Percentiles rank a stretch among this genome's conserved stretches.
These are phyloP conservation scores for Gymnopus androsaceus DNA, from an alignment of 1,284 basidiomycete genomes.

Conservation along the genomic window DNA sequence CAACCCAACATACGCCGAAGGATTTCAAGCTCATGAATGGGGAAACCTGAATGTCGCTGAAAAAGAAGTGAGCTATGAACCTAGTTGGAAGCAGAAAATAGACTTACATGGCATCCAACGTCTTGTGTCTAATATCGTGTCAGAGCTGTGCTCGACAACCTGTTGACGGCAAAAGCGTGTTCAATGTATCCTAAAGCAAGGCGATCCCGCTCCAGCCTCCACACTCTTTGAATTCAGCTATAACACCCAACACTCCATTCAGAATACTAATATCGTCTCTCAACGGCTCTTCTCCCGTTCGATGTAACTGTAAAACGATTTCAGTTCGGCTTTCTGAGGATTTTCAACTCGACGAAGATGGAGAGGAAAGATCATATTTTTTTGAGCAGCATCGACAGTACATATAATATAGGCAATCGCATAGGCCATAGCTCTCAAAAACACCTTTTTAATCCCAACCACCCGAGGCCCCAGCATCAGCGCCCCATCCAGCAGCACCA, in stretches of 20 bases:
- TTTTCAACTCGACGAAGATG: no score
- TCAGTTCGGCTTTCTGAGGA: conserved; percentile 91
- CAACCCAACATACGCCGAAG: conserved; percentile 82
- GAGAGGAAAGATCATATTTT: background rate
- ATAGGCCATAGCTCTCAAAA: background rate
- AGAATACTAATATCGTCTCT: conserved; percentile 87
- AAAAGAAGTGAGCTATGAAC: conserved; percentile 5
- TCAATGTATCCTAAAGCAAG: conserved; percentile 2
- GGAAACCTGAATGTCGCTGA: conserved; percentile 89
- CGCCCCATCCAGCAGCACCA: conserved; percentile 57
- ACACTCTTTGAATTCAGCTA: conserved; percentile 84
- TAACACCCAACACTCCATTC: conserved; percentile 85
- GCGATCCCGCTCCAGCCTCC: conserved; percentile 87
- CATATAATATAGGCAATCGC: background rate
- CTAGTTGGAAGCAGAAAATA: conserved; percentile 25
- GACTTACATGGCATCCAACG: conserved; percentile 69
- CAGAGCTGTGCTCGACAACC: conserved; percentile 76
- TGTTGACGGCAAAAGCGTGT: conserved; percentile 36
- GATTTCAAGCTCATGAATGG: conserved; percentile 80
- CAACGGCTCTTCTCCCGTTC: conserved; percentile 83
- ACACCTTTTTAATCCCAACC: conserved; percentile 60
- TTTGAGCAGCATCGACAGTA: no score
- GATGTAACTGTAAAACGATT: conserved; percentile 92
- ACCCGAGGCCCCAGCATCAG: conserved; percentile 45
- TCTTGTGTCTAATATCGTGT: conserved; percentile 81